Evolutionary conservation across 441 rosid species (phyloP).

Genomic region (Gossypium armourianum): DNA sequence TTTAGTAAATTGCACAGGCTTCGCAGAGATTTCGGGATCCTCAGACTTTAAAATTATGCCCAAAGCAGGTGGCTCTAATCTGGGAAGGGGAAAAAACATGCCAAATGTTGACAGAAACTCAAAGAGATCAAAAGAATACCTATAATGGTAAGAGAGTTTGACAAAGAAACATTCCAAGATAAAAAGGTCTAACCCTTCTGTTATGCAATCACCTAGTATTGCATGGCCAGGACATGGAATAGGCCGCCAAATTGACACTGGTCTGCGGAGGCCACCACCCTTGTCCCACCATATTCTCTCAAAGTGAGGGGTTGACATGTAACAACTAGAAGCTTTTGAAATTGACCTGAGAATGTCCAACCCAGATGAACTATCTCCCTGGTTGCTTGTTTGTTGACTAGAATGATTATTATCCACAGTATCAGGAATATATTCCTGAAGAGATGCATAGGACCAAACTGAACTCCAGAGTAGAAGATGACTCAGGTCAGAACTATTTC

Average conservation of each 20-base stretch:
- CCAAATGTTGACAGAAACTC: constrained; percentile 14
- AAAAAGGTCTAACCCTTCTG: constrained; percentile 65
- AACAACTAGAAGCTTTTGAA: constrained; percentile 55
- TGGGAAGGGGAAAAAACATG: constrained; percentile 28
- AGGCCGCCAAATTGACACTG: constrained; percentile 99
- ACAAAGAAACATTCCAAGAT: constrained; percentile 4
- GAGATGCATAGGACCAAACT: constrained; percentile 33
- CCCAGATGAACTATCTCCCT: constrained; percentile 53
- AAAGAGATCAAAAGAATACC: constrained; percentile 14
- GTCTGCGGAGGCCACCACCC: constrained; percentile 77
- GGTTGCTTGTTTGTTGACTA: constrained; percentile 34
- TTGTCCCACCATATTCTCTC: constrained; percentile 99
- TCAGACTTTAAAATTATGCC: constrained; percentile 74
- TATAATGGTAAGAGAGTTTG: constrained; percentile 1
- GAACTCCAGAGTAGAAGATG: constrained; percentile 73
- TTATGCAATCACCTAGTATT: constrained; percentile 79
- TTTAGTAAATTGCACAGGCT: constrained; percentile 85
- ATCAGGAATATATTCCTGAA: constrained; percentile 33
- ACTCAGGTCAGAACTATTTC: constrained; percentile 51
- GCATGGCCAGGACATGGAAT: constrained; percentile 63
- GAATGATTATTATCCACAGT: constrained; percentile 26
- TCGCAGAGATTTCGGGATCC: constrained; percentile 68
- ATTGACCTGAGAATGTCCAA: constrained; percentile 79
- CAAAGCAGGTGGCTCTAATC: constrained; percentile 85
- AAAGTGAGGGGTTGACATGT: constrained; percentile 72